These are phyloP conservation scores for Anthostomella pinea DNA, from an alignment of 2,329 filamentous ascomycete species.

Conservation along the genomic window DNA sequence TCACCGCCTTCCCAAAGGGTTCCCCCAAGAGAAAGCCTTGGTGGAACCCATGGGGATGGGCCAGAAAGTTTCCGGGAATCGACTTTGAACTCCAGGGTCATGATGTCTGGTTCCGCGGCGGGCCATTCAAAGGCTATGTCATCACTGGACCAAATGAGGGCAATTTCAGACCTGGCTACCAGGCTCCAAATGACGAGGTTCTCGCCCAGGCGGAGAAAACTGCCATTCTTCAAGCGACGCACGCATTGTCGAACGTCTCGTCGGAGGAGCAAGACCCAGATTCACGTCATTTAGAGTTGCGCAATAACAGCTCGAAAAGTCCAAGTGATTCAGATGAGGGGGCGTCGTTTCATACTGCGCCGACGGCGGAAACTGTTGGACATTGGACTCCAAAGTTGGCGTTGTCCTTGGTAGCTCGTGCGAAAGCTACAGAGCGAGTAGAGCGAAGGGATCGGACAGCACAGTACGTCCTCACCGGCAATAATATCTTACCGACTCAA, in stretches of 20 bases:
- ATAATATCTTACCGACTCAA: constrained; percentile 1
- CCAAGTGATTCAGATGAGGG: too few relatives aligned
- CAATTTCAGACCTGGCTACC: constrained; percentile 15
- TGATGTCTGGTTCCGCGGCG: constrained; percentile 15
- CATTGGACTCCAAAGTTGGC: too few relatives aligned
- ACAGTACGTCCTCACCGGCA: constrained; percentile 13
- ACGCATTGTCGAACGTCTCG: background rate
- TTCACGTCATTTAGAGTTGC: too few relatives aligned
- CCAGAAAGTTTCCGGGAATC: constrained; percentile 9
- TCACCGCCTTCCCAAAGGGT: too few relatives aligned
- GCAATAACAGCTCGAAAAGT: too few relatives aligned
- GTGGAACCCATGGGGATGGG: constrained; percentile 15
- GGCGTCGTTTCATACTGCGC: too few relatives aligned
- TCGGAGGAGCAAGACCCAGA: background rate
- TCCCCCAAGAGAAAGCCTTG: constrained; percentile 5
- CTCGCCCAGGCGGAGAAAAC: constrained; percentile 17
- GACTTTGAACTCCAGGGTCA: constrained; percentile 4
- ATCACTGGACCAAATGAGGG: constrained; percentile 14
- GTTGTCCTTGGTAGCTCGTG: too few relatives aligned
- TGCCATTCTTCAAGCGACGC: constrained; percentile 1
- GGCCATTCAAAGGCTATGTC: constrained; percentile 25
- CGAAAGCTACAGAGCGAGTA: constrained; percentile 3
- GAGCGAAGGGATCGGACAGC: constrained; percentile 11
- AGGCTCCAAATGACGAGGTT: constrained; percentile 13
- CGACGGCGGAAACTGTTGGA: too few relatives aligned